These are phyloP conservation scores for Trichoderma guizhouense DNA, from an alignment of 2,329 filamentous ascomycete species.

Conservation along the genomic window DNA sequence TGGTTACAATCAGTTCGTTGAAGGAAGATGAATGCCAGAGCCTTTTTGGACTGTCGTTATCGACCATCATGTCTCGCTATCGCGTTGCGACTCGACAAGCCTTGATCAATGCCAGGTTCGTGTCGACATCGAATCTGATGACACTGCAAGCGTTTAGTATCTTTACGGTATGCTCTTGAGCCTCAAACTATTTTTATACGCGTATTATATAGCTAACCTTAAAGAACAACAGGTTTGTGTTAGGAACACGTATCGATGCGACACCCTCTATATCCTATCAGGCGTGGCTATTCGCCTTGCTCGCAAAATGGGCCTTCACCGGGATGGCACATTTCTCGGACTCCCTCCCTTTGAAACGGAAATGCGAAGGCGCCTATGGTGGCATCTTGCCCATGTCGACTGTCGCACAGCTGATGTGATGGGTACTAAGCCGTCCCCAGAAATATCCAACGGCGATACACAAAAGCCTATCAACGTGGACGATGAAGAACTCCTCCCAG, in stretches of 20 bases:
- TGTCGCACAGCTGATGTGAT: conserved; percentile 55
- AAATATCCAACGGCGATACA: conserved; percentile 49
- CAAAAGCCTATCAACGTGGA: conserved; percentile 57
- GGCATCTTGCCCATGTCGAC: conserved; percentile 59
- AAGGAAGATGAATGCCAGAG: neutral
- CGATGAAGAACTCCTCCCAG: conserved; percentile 55
- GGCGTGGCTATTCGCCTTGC: neutral
- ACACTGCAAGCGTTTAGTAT: neutral
- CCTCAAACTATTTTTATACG: no score
- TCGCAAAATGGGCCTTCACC: conserved; percentile 8
- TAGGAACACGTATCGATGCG: neutral
- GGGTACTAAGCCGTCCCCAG: conserved; percentile 51
- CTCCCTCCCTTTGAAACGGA: conserved; percentile 57
- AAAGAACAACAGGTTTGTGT: neutral
- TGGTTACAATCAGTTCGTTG: neutral
- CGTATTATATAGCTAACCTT: neutral
- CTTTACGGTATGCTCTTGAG: neutral
- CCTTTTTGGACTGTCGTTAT: neutral
- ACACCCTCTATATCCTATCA: conserved; percentile 2
- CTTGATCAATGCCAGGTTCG: neutral
- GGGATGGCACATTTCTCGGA: neutral
- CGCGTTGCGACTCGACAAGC: neutral
- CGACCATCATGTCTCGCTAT: neutral
- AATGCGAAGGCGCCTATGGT: conserved; percentile 66
- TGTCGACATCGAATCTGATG: conserved; percentile 1